Conservation (phyloP, 2,329 filamentous ascomycete species). For the Cyclaneusma minus region DNA sequence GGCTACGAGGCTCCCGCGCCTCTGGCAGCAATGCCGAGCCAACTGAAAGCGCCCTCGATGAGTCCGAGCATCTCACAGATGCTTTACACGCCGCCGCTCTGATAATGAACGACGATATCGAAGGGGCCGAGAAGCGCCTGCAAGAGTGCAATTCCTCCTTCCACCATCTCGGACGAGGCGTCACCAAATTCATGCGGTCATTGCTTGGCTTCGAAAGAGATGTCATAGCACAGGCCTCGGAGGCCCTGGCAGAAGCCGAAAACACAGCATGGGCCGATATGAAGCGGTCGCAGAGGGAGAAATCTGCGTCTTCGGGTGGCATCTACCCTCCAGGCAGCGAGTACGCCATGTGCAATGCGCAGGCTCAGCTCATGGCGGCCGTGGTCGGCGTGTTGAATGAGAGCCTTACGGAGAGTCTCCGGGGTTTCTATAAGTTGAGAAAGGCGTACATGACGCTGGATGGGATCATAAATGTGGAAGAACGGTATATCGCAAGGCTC, state of each 20-base stretch:
- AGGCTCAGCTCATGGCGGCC: conserved; percentile 78
- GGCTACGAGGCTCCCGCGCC: neutral
- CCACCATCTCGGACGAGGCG: conserved; percentile 68
- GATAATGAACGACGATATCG: conserved; percentile 84
- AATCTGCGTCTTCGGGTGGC: conserved; percentile 32
- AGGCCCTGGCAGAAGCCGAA: conserved; percentile 61
- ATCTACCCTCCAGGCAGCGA: conserved; percentile 77
- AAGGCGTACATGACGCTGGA: conserved; percentile 80
- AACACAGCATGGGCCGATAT: conserved; percentile 60
- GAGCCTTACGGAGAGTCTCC: conserved; percentile 78
- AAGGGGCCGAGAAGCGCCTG: conserved; percentile 61
- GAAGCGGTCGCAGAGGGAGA: conserved; percentile 55
- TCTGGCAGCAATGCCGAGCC: too few relatives aligned
- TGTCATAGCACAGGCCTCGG: conserved; percentile 69
- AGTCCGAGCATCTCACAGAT: conserved; percentile 39
- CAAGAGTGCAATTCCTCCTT: conserved; percentile 67
- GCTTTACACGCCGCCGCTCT: conserved; percentile 50
- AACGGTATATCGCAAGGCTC: conserved; percentile 28
- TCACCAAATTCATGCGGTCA: conserved; percentile 72
- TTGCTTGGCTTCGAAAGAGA: conserved; percentile 86
- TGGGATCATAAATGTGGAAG: conserved; percentile 61
- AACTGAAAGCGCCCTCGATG: conserved; percentile 21
- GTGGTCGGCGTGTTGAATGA: conserved; percentile 84
- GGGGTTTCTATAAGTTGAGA: conserved; percentile 81
- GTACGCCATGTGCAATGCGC: conserved; percentile 68